A percentile compares a stretch with the other conserved stretches of the same genome.
Evolutionary conservation across 176 grass and related monocot species (phyloP).

Genomic region (Pontederia crassipes): DNA sequence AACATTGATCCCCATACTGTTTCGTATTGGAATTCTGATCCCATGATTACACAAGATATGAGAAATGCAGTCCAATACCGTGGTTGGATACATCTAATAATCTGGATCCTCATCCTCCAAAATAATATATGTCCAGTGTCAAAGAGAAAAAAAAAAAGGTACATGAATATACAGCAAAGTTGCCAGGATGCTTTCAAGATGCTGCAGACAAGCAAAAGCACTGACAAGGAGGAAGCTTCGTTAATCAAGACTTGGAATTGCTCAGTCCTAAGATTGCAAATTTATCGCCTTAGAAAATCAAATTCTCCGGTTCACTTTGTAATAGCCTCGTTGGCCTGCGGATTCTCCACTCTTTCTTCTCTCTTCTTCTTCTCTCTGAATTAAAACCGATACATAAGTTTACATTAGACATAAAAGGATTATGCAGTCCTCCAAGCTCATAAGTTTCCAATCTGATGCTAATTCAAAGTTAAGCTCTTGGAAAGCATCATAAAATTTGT

Average conservation of each 20-base stretch:
- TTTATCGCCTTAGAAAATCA: constrained; percentile 5
- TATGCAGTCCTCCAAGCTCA: background rate
- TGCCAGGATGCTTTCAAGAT: too few relatives aligned
- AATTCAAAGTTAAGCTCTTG: background rate
- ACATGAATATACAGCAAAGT: too few relatives aligned
- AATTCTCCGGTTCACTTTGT: constrained; percentile 54
- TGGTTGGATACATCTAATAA: background rate
- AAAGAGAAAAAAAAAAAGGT: too few relatives aligned
- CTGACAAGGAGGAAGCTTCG: too few relatives aligned
- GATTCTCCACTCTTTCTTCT: constrained; percentile 64
- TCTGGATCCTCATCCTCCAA: background rate
- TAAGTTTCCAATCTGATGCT: background rate
- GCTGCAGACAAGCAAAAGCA: too few relatives aligned
- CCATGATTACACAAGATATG: too few relatives aligned
- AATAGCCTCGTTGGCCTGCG: constrained; percentile 64
- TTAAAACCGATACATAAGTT: background rate
- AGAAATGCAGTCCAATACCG: too few relatives aligned
- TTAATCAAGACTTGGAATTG: too few relatives aligned
- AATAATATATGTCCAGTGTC: background rate
- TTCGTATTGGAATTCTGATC: background rate
- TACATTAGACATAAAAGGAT: background rate
- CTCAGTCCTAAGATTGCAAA: too few relatives aligned
- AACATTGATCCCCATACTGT: background rate
- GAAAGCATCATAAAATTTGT: background rate
- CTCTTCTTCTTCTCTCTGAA: constrained; percentile 98